These are phyloP conservation scores for Colletotrichum sp. DNA, from an alignment of 2,329 filamentous ascomycete genomes.

Conservation along the genomic window DNA sequence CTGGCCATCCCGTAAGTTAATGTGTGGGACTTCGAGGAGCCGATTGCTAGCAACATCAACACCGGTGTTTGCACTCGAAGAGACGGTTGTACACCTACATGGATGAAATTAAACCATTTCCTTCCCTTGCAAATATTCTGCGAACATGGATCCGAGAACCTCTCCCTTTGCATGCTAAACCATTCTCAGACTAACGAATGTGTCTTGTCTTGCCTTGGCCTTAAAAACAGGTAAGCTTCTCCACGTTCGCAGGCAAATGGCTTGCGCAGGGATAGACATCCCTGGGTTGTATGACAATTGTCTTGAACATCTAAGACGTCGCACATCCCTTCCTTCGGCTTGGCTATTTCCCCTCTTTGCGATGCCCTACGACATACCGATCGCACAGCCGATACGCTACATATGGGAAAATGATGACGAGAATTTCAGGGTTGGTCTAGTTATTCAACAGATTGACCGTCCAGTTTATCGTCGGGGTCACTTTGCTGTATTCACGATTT, in stretches of 20 bases:
- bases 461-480: not conserved
- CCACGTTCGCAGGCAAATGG: not conserved
- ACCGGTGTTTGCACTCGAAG: not conserved
- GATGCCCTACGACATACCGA: not conserved
- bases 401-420: not conserved
- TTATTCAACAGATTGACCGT: not conserved
- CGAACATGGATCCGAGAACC: not conserved
- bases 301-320: not conserved
- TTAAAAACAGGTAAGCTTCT: not conserved
- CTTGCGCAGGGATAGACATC: not conserved
- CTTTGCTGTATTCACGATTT: not conserved
- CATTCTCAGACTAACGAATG: not conserved
- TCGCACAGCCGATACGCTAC: not conserved
- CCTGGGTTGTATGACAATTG: not conserved
- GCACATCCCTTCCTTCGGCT: not conserved
- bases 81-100: not conserved
- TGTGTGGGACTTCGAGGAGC: not conserved
- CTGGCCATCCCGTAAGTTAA: not conserved
- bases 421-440: not conserved
- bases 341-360: not conserved
- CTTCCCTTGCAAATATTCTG: not conserved
- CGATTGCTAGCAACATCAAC: not conserved
- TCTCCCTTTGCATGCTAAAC: not conserved
- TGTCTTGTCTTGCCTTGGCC: not conserved
- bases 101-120: not conserved